Evolutionary conservation across 2,329 filamentous ascomycete genomes (phyloP), one percentile per base, ranked within the genome.

Genomic region (Reticulascus tulasneorum): DNA sequence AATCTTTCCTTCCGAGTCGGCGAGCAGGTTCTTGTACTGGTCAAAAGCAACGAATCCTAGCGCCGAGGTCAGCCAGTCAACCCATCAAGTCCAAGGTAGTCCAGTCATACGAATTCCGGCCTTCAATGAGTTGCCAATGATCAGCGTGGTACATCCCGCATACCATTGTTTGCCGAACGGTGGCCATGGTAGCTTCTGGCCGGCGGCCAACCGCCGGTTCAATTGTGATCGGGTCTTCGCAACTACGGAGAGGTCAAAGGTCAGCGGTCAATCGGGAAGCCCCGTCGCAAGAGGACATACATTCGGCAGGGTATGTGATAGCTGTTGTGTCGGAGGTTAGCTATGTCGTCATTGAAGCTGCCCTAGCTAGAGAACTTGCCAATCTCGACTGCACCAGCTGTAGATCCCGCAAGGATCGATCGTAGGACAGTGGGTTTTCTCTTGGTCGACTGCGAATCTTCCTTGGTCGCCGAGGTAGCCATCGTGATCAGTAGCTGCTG

Each of bases 131-230:
- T 98, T 98, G 43, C 93, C 93, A 49, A 97, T 88, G 41, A 98
- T 94, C 58, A 96, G 67, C 19, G 93, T 97, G 29, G 93, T 97
- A 68, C 93, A 98, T 23, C 93, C 93, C 10, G 93, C 91, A 62
- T 98, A 98, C 93, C 93, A 98, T 62, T 94, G 88, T 51, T 67
- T 72, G 31, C 93, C 93, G 55, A 97, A 97, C 9, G 87, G 86
- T 27, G 93, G 93, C 86, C 88, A 96, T 35, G 91, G 89, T 20
- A 96, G 76, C 69, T 94, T 96, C 70, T 94, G 73, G 29, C 82
- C 84, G 37, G 84, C 82, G 31, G 85, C 73, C 53, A 97, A 72
- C 51, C 82, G 79, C 49, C 84, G 80, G 63, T 98, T 98, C 55
- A 98, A 81, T 64, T 97, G 93, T 37, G 86, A 86, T 50, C 93